Evolutionary conservation across 306 rosid species (phyloP), one percentile per base, ranked within the genome.

Genomic region (Mucuna pruriens): DNA sequence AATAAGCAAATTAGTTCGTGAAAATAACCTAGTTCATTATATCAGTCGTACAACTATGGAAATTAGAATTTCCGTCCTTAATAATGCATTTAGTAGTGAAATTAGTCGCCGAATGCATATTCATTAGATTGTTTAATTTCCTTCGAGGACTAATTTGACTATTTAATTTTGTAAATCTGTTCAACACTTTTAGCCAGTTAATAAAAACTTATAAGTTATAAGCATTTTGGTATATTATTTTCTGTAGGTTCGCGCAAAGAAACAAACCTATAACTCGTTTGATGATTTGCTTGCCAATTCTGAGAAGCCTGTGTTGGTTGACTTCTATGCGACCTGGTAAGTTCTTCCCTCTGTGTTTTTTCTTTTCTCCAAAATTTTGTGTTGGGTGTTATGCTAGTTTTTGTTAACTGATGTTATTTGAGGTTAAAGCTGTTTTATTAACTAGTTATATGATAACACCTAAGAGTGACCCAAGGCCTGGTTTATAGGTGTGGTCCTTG

Each of bases 311-410:
- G 94, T 95, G 6, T 72, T 95, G 80, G 98, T 95, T 68, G 99
- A 95, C 91, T 95, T 95, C 87, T 95, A 95, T 82, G 99, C 99
- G 4, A 93, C 99, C 77, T 95, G 99, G 99, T 93, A 75, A 82
- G 82, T 44, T 69, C 66, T 39, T 80, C 44, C 72, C 51, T 29
- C 42, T 34, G 7, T 63, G 23, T 45, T 15, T 55, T 29, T 44
- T 15, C 17, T 22, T 58, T 19, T 55, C 52, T 71, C n/a, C 11
- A 10, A 10, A 2, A 2, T 11, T 40, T 36, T 36, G 0, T 26
- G 8, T 16, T 58, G 62, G 15, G 42, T 51, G 12, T 58, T n/a
- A 13, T 3, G 23, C 11, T 8, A 7, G 64, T 2, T 49, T 34
- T 31, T 54, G 51, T 78, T 44, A 48, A 54, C 66, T 8, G 52